These are phyloP conservation scores for Furculomyces boomerangus DNA, from an alignment of 371 early-diverging fungal species.

Conservation along the genomic window DNA sequence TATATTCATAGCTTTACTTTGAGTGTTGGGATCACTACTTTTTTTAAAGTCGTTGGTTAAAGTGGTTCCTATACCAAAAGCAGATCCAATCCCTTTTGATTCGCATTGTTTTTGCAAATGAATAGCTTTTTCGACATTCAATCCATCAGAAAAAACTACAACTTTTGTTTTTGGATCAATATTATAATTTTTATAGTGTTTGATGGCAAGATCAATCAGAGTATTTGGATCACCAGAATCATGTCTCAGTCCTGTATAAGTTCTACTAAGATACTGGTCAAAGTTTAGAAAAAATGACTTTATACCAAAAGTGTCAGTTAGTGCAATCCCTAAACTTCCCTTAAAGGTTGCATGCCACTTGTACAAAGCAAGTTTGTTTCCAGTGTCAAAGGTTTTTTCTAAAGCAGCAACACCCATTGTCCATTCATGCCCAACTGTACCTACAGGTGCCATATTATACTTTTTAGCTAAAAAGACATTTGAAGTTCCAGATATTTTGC, in stretches of 20 bases:
- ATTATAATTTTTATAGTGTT: constrained; percentile 34
- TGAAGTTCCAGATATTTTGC: constrained; percentile 42
- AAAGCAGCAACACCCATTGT: constrained; percentile 59
- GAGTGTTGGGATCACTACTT: constrained; percentile 9
- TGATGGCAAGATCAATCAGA: constrained; percentile 31
- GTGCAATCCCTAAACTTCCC: constrained; percentile 36
- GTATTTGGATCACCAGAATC: constrained; percentile 48
- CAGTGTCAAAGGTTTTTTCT: constrained; percentile 33
- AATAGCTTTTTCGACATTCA: constrained; percentile 33
- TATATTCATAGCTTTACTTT: constrained; percentile 46
- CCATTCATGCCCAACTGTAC: constrained; percentile 64
- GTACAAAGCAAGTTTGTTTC: constrained; percentile 35
- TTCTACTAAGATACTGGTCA: constrained; percentile 28
- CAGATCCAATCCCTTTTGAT: constrained; percentile 28
- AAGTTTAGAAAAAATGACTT: constrained; percentile 41
- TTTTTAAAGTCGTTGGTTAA: constrained; percentile 50
- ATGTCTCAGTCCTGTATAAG: constrained; percentile 45
- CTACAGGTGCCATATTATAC: constrained; percentile 37
- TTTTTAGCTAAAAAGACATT: constrained; percentile 52
- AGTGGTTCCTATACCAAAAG: constrained; percentile 62
- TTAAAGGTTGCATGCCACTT: constrained; percentile 42
- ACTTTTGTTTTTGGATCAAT: constrained; percentile 37
- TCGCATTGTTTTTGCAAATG: constrained; percentile 27
- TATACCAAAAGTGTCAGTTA: constrained; percentile 61
- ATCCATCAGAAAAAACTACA: constrained; percentile 54